Conservation (phyloP, 2,329 filamentous ascomycete genomes). For the Westerdykella sp. region DNA sequence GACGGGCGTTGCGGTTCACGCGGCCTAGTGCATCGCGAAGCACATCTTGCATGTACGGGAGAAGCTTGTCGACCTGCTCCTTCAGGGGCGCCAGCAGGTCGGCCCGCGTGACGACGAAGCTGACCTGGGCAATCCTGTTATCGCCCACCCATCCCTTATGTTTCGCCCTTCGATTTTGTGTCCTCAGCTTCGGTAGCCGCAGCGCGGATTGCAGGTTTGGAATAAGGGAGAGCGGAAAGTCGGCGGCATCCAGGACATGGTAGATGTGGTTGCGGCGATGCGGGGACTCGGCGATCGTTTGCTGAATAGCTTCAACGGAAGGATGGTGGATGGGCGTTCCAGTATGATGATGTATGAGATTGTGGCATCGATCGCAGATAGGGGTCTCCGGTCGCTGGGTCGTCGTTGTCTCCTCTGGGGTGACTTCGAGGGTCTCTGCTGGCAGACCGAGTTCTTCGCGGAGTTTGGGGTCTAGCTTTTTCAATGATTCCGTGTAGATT, state of each 20-base stretch:
- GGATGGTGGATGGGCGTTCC: conserved; percentile 73
- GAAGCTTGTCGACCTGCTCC: conserved; percentile 73
- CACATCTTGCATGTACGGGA: conserved; percentile 76
- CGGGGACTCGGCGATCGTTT: conserved; percentile 82
- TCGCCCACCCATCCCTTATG: conserved; percentile 59
- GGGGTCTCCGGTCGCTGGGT: conserved; percentile 38
- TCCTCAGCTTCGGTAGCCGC: conserved; percentile 65
- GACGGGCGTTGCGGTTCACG: conserved; percentile 60
- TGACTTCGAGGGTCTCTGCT: conserved; percentile 11
- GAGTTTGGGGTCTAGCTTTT: conserved; percentile 22
- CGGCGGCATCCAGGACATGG: conserved; percentile 88
- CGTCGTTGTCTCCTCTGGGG: conserved; percentile 3
- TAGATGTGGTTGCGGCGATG: conserved; percentile 92
- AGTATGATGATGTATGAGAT: conserved; percentile 67
- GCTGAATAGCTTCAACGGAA: conserved; percentile 69
- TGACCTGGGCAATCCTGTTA: conserved; percentile 64
- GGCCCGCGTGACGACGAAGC: conserved; percentile 83
- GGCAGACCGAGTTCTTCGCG: conserved; percentile 27
- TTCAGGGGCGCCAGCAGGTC: conserved; percentile 82
- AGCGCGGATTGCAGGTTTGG: conserved; percentile 68
- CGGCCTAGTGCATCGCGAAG: conserved; percentile 70
- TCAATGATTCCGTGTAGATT: conserved; percentile 32
- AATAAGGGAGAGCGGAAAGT: conserved; percentile 91
- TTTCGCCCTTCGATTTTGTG: conserved; percentile 71
- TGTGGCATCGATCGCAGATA: conserved; percentile 83